Evolutionary conservation across 2,329 filamentous ascomycete genomes (phyloP), one percentile per base, ranked within the genome.

Genomic region (Fusarium brevicatenulatum): DNA sequence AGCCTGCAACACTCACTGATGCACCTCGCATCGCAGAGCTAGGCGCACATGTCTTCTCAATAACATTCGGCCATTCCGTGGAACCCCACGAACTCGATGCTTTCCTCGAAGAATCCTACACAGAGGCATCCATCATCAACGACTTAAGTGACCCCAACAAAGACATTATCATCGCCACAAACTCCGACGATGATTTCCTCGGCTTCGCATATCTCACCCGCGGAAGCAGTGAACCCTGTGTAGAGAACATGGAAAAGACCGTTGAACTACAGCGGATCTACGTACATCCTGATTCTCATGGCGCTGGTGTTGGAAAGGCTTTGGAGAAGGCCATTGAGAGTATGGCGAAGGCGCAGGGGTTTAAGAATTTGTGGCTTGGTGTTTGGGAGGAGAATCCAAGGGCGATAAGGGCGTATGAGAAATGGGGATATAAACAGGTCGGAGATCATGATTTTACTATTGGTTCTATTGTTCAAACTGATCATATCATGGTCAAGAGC

Each of bases 331-430:
- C 55, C 21, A 65, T 80, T 16, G 81, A 82, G 68, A 69, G 61
- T 2, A 73, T 83, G 66, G 83, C 84, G 3, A 74, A 77, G 50
- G 71, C 79, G 9, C 77, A 81, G 34, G 84, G 81, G 0, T 85
- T 81, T 37, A 76, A 72, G 54, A 77, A 82, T 32, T 76, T 86
- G 23, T 87, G 85, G 84, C 73, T 86, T 15, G 85, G 85, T 0
- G 85, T 86, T 15, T 86, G 85, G 85, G 83, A 86, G 56, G 82
- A 85, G 68, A 86, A 86, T 58, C 40, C 60, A 4, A 79, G 73
- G 36, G 84, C 84, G 1, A 78, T 80, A 30, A 78, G 64, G 39
- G 77, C 83, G 9, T 87, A 87, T 72, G 78, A 78, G 63, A 82
- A 78, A 72, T 79, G 81, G 72, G 85, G 85, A 0, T 87, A 83